Evolutionary conservation across 139 green algal genomes (phyloP), one percentile per base, ranked within the genome.

Genomic region (Closterium sp.): DNA sequence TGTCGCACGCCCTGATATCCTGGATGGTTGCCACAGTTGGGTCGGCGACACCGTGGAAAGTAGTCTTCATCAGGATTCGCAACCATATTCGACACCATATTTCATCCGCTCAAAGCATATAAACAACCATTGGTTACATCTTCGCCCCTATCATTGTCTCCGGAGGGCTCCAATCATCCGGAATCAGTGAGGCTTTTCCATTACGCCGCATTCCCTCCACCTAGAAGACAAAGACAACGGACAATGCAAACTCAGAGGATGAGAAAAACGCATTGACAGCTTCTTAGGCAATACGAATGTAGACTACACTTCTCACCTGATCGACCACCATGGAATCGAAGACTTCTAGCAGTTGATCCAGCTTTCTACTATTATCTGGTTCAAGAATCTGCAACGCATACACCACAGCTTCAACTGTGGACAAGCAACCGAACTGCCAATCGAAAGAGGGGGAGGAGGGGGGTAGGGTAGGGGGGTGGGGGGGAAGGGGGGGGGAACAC

Each of bases 251-350:
- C 36, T 12, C 55, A 76, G 16, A 28, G 55, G 55, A 76, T 76
- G 25, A 28, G 1, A 76, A 76, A 19, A 28, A 76, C n/a, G n/a
- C n/a, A n/a, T n/a, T n/a, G n/a, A n/a, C n/a, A n/a, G n/a, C n/a
- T n/a, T n/a, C n/a, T n/a, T n/a, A n/a, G n/a, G n/a, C n/a, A n/a
- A n/a, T n/a, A n/a, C n/a, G n/a, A n/a, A n/a, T n/a, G n/a, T n/a
- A 55, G 36, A 55, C 4, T 55, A 55, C 36, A 4, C 4, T 55
- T 12, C 55, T 76, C 32, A 91, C 69, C 32, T 91, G 88, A 33
- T 91, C 88, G 19, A 33, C 76, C 43, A 91, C 88, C 88, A 91
- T 91, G 66, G 88, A 88, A n/a, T 91, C n/a, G 33, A 91, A 90
- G 0, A 64, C 89, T 28, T 76, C 32, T 2, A 91, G 23, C n/a